Conservation (phyloP, 2,329 filamentous ascomycete species). For the Acephala macrosclerotiorum region DNA sequence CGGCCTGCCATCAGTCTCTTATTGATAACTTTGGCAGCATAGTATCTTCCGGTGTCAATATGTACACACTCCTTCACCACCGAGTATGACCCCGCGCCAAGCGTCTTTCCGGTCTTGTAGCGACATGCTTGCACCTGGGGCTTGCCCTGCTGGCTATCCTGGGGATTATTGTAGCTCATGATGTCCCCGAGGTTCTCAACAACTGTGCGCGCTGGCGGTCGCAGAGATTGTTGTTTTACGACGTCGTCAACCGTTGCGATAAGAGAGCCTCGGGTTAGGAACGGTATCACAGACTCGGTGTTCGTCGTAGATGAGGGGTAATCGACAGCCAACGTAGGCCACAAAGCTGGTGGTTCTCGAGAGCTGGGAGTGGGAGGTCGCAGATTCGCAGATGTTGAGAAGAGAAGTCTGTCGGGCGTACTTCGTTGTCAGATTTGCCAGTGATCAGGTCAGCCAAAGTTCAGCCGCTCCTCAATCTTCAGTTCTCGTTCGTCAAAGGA, state of each 20-base stretch:
- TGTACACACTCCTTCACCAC: conserved; percentile 99
- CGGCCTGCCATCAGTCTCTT: conserved; percentile 96
- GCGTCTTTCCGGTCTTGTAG: conserved; percentile 98
- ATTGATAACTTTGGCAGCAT: conserved; percentile 99
- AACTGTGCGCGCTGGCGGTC: conserved; percentile 11
- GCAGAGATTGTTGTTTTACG: neutral
- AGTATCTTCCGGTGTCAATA: conserved; percentile 96
- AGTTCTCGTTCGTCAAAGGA: conserved; percentile 1
- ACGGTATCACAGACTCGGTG: neutral
- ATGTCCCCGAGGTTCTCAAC: conserved; percentile 14
- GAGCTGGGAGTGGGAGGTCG: neutral
- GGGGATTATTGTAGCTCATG: conserved; percentile 38
- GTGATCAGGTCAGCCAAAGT: conserved; percentile 11
- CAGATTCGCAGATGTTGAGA: neutral
- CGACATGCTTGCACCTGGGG: conserved; percentile 82
- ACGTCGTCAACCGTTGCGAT: conserved; percentile 16
- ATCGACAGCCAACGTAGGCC: neutral
- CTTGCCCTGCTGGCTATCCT: conserved; percentile 37
- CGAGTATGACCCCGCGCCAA: conserved; percentile 96
- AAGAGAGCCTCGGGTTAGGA: conserved; percentile 17
- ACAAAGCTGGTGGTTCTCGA: neutral
- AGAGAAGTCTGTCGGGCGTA: neutral
- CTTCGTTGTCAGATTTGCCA: conserved; percentile 9
- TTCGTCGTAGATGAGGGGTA: conserved; percentile 10
- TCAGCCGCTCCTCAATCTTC: conserved; percentile 5